These are phyloP conservation scores for Leccinellum albellum DNA, from an alignment of 768 basidiomycete genomes.

Conservation along the genomic window DNA sequence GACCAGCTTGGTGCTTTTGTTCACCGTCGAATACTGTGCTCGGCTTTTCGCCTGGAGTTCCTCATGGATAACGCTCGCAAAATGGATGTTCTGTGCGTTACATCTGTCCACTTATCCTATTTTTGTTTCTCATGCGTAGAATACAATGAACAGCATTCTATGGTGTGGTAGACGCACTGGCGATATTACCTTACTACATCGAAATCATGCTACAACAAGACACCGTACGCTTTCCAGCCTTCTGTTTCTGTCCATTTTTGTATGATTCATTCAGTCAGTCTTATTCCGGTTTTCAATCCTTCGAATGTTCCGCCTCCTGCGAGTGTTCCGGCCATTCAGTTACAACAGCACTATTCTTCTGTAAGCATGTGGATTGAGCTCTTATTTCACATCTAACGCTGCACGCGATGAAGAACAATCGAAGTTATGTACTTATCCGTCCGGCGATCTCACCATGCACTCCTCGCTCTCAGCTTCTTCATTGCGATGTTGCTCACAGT, in stretches of 20 bases:
- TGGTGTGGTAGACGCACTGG: slow-evolving; percentile 79
- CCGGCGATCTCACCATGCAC: slow-evolving; percentile 78
- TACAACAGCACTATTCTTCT: slow-evolving; percentile 80
- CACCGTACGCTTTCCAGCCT: slow-evolving; percentile 51
- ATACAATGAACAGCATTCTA: slow-evolving; percentile 57
- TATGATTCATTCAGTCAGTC: slow-evolving; percentile 50
- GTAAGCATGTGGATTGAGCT: slow-evolving; percentile 40
- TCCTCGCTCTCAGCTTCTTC: slow-evolving; percentile 85
- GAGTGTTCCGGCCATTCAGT: slow-evolving; percentile 87
- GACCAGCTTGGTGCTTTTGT: slow-evolving; percentile 77
- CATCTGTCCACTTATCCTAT: not conserved
- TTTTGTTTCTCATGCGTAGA: not conserved
- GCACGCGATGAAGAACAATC: slow-evolving; percentile 54
- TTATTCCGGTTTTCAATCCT: slow-evolving; percentile 90
- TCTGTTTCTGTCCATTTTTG: not conserved
- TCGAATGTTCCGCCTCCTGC: slow-evolving; percentile 81
- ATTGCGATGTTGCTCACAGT: slow-evolving; percentile 83
- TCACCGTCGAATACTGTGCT: slow-evolving; percentile 80
- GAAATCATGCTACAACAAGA: slow-evolving; percentile 82
- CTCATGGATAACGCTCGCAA: slow-evolving; percentile 54
- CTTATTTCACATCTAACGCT: not conserved
- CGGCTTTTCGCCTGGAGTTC: slow-evolving; percentile 74
- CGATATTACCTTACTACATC: slow-evolving; percentile 86
- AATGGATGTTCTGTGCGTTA: slow-evolving; percentile 66
- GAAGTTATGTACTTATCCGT: slow-evolving; percentile 93